Conservation (phyloP, 2,329 filamentous ascomycete species). For the Fusarium praegraminearum region DNA sequence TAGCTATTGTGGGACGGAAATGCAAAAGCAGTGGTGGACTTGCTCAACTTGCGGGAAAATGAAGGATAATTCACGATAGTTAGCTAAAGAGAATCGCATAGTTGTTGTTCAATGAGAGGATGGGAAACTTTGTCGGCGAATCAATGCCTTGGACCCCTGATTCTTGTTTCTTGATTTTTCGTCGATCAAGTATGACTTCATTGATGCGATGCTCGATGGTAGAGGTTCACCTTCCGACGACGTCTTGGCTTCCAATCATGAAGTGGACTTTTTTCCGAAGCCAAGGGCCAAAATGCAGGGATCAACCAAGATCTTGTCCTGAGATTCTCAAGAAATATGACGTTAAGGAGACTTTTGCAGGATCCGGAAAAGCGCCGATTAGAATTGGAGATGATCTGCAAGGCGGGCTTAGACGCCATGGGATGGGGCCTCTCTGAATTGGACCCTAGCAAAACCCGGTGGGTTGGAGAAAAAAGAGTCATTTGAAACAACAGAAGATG, state of each 20-base stretch:
- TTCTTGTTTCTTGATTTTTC: constrained; percentile 14
- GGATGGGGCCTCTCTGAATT: constrained; percentile 19
- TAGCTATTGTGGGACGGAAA: constrained; percentile 62
- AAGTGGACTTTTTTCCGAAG: constrained; percentile 6
- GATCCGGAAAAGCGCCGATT: constrained; percentile 50
- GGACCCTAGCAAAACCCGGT: constrained; percentile 33
- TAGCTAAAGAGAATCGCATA: constrained; percentile 19
- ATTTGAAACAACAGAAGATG: constrained; percentile 24
- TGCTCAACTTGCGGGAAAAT: constrained; percentile 67
- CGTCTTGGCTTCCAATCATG: constrained; percentile 13
- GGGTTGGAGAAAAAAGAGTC: constrained; percentile 19
- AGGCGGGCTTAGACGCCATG: constrained; percentile 36
- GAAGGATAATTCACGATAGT: constrained; percentile 61
- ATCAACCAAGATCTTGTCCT: constrained; percentile 40
- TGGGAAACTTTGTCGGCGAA: constrained; percentile 18
- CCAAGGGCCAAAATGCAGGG: constrained; percentile 36
- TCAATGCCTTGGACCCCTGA: constrained; percentile 27
- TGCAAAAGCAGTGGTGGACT: constrained; percentile 69
- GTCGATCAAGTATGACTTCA: constrained; percentile 43
- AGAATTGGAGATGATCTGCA: constrained; percentile 51
- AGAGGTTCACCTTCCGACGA: constrained; percentile 11
- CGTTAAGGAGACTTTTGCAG: constrained; percentile 37
- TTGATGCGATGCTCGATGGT: constrained; percentile 21
- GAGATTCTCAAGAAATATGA: constrained; percentile 38
- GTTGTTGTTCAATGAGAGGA: constrained; percentile 11